Evolutionary conservation across 2,329 filamentous ascomycete genomes (phyloP).

Genomic region (Fusarium lyarnte): DNA sequence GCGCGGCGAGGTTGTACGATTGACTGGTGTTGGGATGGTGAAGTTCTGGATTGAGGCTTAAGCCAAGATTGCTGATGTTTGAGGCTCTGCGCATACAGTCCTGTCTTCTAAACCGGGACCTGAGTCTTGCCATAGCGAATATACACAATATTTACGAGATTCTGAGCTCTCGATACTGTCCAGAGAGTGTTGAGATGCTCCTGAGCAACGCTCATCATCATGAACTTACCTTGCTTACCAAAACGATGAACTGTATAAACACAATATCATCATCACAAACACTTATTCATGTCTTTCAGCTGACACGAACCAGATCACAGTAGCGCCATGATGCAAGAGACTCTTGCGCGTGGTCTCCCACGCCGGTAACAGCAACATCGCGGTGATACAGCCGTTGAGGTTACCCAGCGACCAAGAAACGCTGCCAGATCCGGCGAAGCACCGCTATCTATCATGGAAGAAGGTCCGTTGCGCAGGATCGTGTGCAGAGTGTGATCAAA

Average conservation of each 20-base stretch:
- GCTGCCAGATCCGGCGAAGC: constrained; percentile 7
- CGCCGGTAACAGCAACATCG: neutral
- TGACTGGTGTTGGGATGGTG: neutral
- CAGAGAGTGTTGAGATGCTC: too few species aligned
- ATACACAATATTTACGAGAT: too few species aligned
- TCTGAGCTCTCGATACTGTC: too few species aligned
- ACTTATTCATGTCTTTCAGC: neutral
- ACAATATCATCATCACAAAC: neutral
- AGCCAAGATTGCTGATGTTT: too few species aligned
- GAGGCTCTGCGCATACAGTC: too few species aligned
- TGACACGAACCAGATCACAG: neutral
- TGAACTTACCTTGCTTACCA: neutral
- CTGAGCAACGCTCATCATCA: too few species aligned
- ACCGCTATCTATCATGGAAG: neutral
- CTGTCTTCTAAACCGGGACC: too few species aligned
- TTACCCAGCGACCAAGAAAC: constrained; percentile 12
- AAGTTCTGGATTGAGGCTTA: neutral
- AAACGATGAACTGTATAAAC: neutral
- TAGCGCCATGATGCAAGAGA: neutral
- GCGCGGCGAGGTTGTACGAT: constrained; percentile 21
- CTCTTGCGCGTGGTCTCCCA: neutral
- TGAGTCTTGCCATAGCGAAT: too few species aligned
- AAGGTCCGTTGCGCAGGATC: neutral
- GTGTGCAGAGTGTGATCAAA: neutral
- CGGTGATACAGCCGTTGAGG: constrained; percentile 13